These are phyloP conservation scores for Neofusicoccum umdonicola DNA, from an alignment of 2,329 filamentous ascomycete species.

Conservation along the genomic window DNA sequence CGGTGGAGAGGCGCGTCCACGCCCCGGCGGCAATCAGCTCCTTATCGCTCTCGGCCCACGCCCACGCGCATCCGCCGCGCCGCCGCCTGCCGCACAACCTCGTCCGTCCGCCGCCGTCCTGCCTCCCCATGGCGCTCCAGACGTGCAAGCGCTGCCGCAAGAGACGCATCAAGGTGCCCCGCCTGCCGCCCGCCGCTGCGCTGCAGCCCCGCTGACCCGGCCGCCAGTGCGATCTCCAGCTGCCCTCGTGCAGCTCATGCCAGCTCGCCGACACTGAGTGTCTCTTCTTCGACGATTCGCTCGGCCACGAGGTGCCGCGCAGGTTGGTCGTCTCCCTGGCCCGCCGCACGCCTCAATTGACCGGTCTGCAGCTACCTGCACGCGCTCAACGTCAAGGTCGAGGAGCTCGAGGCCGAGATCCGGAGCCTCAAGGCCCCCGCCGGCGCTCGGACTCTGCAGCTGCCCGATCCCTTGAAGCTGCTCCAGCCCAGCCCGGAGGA, in stretches of 20 bases:
- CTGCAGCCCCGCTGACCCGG: background rate
- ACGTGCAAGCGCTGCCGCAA: conserved; percentile 16
- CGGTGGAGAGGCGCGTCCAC: background rate
- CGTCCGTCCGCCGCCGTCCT: background rate
- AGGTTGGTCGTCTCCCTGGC: background rate
- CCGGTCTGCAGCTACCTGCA: conserved; percentile 6
- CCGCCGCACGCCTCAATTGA: background rate
- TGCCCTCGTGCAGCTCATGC: conserved; percentile 12
- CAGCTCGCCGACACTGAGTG: conserved; percentile 11
- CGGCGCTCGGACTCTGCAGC: background rate
- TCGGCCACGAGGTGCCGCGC: conserved; percentile 10
- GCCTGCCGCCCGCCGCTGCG: background rate
- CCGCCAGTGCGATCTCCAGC: conserved; percentile 9
- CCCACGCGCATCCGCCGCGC: background rate
- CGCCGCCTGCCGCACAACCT: background rate
- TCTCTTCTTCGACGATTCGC: conserved; percentile 12
- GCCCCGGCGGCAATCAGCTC: no score
- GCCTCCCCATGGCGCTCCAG: conserved; percentile 10
- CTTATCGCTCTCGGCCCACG: background rate
- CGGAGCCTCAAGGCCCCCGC: background rate
- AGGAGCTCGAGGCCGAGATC: conserved; percentile 12
- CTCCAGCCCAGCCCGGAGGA: background rate
- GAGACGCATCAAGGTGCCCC: conserved; percentile 13
- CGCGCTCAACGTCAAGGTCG: conserved; percentile 10
- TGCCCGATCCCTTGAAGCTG: background rate